phyloP scores from a whole-genome alignment of 208 protist species.

The Vickermania ingenoplastis region DNA sequence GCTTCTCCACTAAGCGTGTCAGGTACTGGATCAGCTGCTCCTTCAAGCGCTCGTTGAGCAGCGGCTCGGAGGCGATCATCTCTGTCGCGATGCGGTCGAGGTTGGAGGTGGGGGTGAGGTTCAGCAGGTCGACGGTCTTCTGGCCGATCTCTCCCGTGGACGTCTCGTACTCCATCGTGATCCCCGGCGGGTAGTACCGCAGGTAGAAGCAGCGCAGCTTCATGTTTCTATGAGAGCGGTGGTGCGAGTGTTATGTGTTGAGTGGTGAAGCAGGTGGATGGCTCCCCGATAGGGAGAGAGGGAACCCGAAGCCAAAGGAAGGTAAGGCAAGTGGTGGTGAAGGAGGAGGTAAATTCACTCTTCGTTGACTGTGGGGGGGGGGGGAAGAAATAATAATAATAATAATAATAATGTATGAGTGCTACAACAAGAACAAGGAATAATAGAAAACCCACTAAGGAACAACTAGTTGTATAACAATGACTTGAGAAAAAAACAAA shows the following conservation, averaged over 20 bases:
- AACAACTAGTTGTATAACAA: too few relatives aligned
- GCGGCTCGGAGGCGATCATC: constrained; percentile 83
- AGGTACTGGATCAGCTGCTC: constrained; percentile 78
- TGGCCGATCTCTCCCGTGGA: constrained; percentile 63
- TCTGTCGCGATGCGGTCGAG: constrained; percentile 74
- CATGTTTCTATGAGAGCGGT: constrained; percentile 52
- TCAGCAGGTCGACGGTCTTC: constrained; percentile 90
- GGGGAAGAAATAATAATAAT: too few relatives aligned
- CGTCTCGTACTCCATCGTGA: constrained; percentile 89
- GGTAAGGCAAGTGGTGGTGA: too few relatives aligned
- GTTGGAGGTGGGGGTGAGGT: constrained; percentile 69
- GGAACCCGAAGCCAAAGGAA: too few relatives aligned
- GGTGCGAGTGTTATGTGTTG: neutral
- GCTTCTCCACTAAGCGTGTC: constrained; percentile 83
- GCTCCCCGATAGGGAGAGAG: too few relatives aligned
- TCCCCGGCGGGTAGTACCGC: constrained; percentile 93
- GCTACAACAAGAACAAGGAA: too few relatives aligned
- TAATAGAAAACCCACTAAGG: too few relatives aligned
- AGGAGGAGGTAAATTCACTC: too few relatives aligned
- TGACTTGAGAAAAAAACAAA: too few relatives aligned
- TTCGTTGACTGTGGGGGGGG: too few relatives aligned
- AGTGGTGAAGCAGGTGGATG: neutral
- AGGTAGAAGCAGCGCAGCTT: constrained; percentile 91
- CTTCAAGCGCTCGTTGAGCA: constrained; percentile 71
- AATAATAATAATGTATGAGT: too few relatives aligned